Evolutionary conservation across 2,329 filamentous ascomycete species (phyloP).

Genomic region (Alternaria consortialis): DNA sequence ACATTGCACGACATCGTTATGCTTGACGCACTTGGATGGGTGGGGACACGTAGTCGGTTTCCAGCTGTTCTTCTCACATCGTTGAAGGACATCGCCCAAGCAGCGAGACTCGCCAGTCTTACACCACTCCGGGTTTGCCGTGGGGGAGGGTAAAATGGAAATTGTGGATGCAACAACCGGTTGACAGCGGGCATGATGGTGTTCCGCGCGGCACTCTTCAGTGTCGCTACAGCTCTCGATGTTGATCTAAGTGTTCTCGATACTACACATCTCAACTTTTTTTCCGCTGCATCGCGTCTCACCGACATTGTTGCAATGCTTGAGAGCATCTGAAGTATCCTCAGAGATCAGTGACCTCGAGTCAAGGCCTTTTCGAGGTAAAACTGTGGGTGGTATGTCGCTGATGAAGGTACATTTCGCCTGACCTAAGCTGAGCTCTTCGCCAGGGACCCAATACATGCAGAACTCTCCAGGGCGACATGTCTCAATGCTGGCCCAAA

Average conservation of each 20-base stretch:
- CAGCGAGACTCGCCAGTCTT: neutral
- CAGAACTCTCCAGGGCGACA: neutral
- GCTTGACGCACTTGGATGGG: neutral
- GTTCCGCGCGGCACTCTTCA: neutral
- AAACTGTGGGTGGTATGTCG: neutral
- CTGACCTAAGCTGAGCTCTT: neutral
- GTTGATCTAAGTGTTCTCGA: neutral
- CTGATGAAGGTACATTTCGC: neutral
- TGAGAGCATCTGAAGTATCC: neutral
- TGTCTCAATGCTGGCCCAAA: neutral
- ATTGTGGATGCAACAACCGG: neutral
- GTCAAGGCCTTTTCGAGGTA: neutral
- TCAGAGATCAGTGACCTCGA: neutral
- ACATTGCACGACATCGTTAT: neutral
- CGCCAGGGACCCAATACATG: neutral
- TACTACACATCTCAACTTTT: neutral
- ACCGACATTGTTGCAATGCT: neutral
- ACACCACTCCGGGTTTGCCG: neutral
- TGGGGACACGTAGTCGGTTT: neutral
- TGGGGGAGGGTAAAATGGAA: neutral
- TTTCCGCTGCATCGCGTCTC: neutral
- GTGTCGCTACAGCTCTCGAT: neutral
- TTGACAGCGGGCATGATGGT: neutral
- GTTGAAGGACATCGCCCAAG: neutral
- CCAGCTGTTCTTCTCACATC: conserved; percentile 3